These are phyloP conservation scores for Collybiopsis luxurians DNA, from an alignment of 768 basidiomycete species.

Conservation along the genomic window DNA sequence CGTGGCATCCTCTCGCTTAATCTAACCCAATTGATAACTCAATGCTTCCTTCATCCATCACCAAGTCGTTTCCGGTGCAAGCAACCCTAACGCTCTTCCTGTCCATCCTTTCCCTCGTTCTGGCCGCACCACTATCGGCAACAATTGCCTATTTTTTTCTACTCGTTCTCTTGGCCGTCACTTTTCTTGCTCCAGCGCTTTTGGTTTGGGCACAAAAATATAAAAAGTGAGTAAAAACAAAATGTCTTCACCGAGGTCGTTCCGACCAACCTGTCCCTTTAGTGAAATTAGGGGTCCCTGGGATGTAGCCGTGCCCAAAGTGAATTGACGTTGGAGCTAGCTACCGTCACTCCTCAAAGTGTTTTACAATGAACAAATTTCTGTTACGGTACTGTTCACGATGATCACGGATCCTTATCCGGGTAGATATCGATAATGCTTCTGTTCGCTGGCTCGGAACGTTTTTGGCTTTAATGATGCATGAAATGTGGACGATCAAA, in stretches of 20 bases:
- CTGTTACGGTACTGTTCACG: not conserved
- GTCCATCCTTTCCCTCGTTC: constrained; percentile 44
- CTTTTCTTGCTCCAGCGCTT: constrained; percentile 70
- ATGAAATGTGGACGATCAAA: not conserved
- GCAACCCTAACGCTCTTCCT: constrained; percentile 51
- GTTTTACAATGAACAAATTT: too few species aligned
- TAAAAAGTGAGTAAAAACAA: constrained; percentile 65
- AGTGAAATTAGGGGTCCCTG: constrained; percentile 90
- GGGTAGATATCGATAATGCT: constrained; percentile 3
- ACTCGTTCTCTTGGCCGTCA: constrained; percentile 50
- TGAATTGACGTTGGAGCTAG: constrained; percentile 33
- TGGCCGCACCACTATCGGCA: constrained; percentile 53
- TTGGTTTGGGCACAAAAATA: constrained; percentile 84
- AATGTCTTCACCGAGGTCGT: constrained; percentile 5
- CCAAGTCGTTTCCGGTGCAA: constrained; percentile 50
- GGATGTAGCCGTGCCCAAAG: constrained; percentile 82
- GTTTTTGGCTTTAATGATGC: constrained; percentile 4
- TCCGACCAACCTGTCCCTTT: constrained; percentile 7
- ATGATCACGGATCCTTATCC: constrained; percentile 7
- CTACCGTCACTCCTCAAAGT: not conserved
- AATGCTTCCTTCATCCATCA: constrained; percentile 1
- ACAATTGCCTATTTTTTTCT: constrained; percentile 53
- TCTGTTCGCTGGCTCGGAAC: constrained; percentile 6
- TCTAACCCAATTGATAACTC: constrained; percentile 1
- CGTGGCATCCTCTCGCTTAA: constrained; percentile 14